Conservation (phyloP, 306 rosid genomes). For the Cicer pinnatifidum region DNA sequence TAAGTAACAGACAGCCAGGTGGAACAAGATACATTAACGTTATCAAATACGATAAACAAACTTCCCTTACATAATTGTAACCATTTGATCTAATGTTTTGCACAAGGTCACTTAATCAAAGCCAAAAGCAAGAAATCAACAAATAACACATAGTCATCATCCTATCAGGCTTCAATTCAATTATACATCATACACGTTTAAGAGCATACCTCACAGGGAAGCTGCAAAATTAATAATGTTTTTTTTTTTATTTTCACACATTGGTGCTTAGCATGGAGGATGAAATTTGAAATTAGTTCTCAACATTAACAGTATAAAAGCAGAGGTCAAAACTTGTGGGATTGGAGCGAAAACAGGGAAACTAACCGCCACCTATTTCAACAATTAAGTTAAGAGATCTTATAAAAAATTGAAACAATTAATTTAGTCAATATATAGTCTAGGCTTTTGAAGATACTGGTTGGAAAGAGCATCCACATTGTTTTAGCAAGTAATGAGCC, state of each 20-base stretch:
- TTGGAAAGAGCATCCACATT: constrained; percentile 10
- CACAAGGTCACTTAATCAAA: constrained; percentile 18
- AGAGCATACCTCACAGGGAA: background rate
- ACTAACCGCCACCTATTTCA: background rate
- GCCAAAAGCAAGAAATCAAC: constrained; percentile 8
- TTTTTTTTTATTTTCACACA: too few species aligned
- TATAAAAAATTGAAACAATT: background rate
- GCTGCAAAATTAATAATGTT: background rate
- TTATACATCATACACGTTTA: background rate
- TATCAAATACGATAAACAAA: constrained; percentile 12
- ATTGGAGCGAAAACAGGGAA: background rate
- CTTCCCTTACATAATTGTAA: background rate
- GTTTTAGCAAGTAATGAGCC: too few species aligned
- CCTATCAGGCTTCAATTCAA: constrained; percentile 17
- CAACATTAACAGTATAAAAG: too few species aligned
- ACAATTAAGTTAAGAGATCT: background rate
- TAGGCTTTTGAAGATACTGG: too few species aligned
- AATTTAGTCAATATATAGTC: background rate
- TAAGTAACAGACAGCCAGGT: background rate
- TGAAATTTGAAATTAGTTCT: too few species aligned
- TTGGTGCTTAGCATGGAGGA: too few species aligned
- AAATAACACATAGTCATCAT: background rate
- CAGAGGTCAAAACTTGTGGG: too few species aligned
- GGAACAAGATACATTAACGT: constrained; percentile 9
- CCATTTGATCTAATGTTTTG: constrained; percentile 26